phyloP scores from a whole-genome alignment of 1,284 basidiomycete species.

The Abortiporus biennis region DNA sequence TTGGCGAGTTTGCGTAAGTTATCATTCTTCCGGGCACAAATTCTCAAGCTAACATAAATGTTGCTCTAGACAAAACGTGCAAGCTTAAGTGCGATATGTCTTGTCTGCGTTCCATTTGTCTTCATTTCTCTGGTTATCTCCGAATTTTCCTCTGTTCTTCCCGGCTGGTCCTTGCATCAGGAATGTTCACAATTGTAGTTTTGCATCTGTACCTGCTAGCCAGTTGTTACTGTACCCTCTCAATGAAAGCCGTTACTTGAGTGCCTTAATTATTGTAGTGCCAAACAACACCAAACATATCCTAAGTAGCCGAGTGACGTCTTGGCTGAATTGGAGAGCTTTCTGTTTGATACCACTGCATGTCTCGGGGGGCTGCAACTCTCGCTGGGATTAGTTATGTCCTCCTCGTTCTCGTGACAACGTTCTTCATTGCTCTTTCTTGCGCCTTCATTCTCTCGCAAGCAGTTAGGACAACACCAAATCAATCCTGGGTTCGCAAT shows the following conservation, averaged over 20 bases:
- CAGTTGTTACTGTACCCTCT: too few relatives aligned
- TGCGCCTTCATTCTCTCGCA: constrained; percentile 60
- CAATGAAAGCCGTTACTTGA: too few relatives aligned
- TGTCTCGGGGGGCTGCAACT: constrained; percentile 21
- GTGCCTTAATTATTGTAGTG: too few relatives aligned
- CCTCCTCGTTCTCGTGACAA: constrained; percentile 46
- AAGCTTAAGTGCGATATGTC: constrained; percentile 14
- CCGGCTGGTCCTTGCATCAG: constrained; percentile 2
- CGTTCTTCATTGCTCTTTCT: constrained; percentile 54
- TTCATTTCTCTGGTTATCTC: background rate
- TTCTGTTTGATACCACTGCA: too few relatives aligned
- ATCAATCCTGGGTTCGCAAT: constrained; percentile 48
- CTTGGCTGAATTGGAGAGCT: too few relatives aligned
- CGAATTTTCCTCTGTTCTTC: constrained; percentile 4
- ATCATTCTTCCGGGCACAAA: background rate
- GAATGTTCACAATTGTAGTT: background rate
- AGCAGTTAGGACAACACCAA: constrained; percentile 56
- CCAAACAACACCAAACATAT: too few relatives aligned
- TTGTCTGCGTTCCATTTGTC: constrained; percentile 1
- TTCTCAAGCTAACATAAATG: background rate
- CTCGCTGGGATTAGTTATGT: constrained; percentile 35
- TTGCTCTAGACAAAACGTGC: constrained; percentile 27
- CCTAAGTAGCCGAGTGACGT: too few relatives aligned
- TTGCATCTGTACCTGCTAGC: too few relatives aligned
- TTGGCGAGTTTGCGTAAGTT: constrained; percentile 55